A percentile compares a stretch with the other conserved stretches of the same genome.
These are phyloP conservation scores for Backusella circina DNA, from an alignment of 192 early-diverging fungal species.

Conservation along the genomic window DNA sequence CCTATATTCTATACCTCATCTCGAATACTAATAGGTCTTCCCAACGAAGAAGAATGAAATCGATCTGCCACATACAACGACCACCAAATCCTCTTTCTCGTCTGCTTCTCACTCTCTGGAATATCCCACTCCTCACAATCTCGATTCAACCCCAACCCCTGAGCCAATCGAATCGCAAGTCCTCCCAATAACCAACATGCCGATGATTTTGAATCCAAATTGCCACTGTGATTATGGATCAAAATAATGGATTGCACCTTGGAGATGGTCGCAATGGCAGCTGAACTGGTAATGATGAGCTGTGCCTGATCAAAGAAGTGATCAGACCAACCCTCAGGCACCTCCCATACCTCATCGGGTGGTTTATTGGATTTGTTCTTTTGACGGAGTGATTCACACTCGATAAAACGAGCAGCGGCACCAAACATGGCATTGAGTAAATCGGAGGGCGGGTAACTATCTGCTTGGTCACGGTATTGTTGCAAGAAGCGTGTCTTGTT, in stretches of 20 bases:
- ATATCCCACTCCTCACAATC: conserved; percentile 57
- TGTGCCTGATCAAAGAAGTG: conserved; percentile 28
- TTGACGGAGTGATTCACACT: conserved; percentile 12
- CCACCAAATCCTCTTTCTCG: conserved; percentile 78
- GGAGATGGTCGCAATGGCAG: conserved; percentile 19
- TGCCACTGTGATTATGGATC: conserved; percentile 32
- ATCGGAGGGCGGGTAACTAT: conserved; percentile 24
- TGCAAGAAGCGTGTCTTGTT: conserved; percentile 59
- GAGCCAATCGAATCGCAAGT: conserved; percentile 38
- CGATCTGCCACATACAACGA: conserved; percentile 66
- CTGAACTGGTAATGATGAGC: conserved; percentile 5
- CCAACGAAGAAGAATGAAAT: conserved; percentile 61
- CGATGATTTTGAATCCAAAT: conserved; percentile 29
- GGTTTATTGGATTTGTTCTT: conserved; percentile 10
- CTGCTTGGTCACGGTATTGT: conserved; percentile 29
- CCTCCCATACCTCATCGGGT: conserved; percentile 25
- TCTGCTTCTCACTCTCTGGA: conserved; percentile 53
- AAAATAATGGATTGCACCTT: conserved; percentile 32
- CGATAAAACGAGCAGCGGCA: conserved; percentile 30
- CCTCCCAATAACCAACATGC: conserved; percentile 29
- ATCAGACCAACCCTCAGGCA: conserved; percentile 32
- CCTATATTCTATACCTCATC: conserved; percentile 22
- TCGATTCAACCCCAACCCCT: conserved; percentile 73
- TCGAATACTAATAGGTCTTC: conserved; percentile 52
- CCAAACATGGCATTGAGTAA: conserved; percentile 34